A percentile compares a stretch with the other conserved stretches of the same genome.
phyloP scores from a whole-genome alignment of 1,139 yeast genomes.

The Saccharomyces hybrid region DNA sequence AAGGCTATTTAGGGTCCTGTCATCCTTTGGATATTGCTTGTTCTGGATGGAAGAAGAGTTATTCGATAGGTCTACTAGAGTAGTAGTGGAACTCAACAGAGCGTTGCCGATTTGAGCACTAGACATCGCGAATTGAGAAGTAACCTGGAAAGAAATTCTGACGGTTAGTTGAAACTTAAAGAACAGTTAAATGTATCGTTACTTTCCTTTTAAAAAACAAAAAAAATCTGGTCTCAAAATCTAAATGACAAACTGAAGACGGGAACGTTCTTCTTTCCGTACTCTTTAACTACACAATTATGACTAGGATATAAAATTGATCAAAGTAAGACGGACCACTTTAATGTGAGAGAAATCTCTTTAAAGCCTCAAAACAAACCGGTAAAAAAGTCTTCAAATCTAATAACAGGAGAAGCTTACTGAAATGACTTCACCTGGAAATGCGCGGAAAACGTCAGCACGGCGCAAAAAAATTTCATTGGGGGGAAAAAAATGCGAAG shows the following conservation, averaged over 20 bases:
- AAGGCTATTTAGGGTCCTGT: constrained; percentile 2
- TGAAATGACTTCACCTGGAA: not conserved
- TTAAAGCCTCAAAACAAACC: too few species aligned
- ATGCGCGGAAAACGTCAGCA: not conserved
- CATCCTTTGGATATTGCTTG: constrained; percentile 4
- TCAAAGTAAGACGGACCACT: too few species aligned
- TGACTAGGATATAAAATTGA: not conserved
- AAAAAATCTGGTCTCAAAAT: not conserved
- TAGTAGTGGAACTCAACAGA: constrained; percentile 11
- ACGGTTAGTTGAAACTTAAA: too few species aligned
- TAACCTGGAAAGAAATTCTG: too few species aligned
- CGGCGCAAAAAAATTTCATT: not conserved
- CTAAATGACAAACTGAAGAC: not conserved
- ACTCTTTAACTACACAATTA: not conserved
- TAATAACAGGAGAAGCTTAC: not conserved
- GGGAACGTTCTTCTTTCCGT: not conserved
- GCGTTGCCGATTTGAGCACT: constrained; percentile 2
- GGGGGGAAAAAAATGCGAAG: not conserved
- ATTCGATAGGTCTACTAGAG: constrained; percentile 12
- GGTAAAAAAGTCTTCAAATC: not conserved
- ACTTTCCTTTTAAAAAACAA: too few species aligned
- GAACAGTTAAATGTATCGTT: too few species aligned
- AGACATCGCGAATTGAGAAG: not conserved
- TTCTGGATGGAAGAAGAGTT: not conserved
- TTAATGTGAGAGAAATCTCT: too few species aligned